A percentile compares a stretch with the other conserved stretches of the same genome.
These are phyloP conservation scores for Fusarium nygamai DNA, from an alignment of 2,329 filamentous ascomycete genomes.

Conservation along the genomic window DNA sequence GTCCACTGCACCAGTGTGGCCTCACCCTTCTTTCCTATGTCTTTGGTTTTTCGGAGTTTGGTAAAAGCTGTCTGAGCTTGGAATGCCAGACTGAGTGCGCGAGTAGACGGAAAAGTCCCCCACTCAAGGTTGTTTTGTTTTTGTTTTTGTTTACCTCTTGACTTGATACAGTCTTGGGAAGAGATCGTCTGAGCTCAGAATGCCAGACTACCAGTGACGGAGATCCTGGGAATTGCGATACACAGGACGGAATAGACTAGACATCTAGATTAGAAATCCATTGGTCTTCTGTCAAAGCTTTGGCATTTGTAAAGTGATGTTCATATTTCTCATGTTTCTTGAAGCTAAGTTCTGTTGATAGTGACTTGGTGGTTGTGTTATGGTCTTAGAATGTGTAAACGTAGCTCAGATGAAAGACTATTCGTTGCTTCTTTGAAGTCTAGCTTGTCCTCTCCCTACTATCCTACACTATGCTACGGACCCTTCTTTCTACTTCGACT, in stretches of 20 bases:
- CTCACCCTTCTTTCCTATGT: background rate
- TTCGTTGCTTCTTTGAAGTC: background rate
- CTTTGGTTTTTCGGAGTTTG: background rate
- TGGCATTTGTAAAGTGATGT: background rate
- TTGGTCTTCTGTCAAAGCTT: background rate
- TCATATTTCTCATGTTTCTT: rapidly evolving
- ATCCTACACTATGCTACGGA: background rate
- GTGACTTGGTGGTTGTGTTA: rapidly evolving
- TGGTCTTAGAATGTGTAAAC: too few relatives aligned
- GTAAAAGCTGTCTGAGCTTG: background rate
- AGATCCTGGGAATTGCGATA: background rate
- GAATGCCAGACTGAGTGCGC: background rate
- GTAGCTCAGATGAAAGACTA: background rate
- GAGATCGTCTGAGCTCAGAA: background rate
- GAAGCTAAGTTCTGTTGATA: rapidly evolving
- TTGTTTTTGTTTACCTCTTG: background rate
- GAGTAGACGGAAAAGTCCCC: background rate
- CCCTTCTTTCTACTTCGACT: rapidly evolving
- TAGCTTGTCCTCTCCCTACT: rapidly evolving
- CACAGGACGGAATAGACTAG: background rate
- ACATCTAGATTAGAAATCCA: background rate
- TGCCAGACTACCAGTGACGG: background rate
- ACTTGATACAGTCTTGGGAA: background rate
- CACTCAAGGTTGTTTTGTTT: background rate
- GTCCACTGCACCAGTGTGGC: rapidly evolving